These are phyloP conservation scores for Macrolepiota dolichaula DNA, from an alignment of 768 basidiomycete species.

Conservation along the genomic window DNA sequence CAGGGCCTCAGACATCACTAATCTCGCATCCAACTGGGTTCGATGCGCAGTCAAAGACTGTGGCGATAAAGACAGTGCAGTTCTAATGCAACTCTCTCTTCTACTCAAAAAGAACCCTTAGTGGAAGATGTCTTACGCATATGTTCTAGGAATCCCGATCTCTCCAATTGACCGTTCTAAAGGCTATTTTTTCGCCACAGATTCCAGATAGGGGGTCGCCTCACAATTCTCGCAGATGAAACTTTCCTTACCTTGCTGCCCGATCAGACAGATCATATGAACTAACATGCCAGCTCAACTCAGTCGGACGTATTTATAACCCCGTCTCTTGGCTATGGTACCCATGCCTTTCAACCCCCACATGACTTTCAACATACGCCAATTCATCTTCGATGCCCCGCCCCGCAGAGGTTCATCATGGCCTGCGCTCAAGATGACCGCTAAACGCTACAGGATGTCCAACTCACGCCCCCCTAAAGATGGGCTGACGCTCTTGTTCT, in stretches of 20 bases:
- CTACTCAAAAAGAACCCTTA: neutral
- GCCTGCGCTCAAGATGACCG: slow-evolving; percentile 35
- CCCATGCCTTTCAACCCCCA: neutral
- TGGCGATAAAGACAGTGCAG: neutral
- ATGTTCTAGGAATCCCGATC: neutral
- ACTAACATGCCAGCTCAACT: neutral
- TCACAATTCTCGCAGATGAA: neutral
- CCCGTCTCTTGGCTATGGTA: neutral
- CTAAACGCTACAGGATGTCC: slow-evolving; percentile 37
- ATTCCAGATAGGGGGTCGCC: neutral
- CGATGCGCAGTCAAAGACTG: neutral
- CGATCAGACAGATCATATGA: neutral
- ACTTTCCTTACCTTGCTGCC: neutral
- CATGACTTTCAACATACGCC: slow-evolving; percentile 5
- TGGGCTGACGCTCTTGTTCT: slow-evolving; percentile 43
- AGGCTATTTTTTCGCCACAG: neutral
- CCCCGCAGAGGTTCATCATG: slow-evolving; percentile 11
- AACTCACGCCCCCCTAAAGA: slow-evolving; percentile 21
- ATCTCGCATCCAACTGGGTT: neutral
- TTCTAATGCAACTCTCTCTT: neutral
- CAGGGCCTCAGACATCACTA: neutral
- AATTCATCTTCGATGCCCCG: slow-evolving; percentile 20
- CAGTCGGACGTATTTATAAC: neutral
- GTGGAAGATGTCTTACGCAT: neutral
- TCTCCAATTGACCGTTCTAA: neutral